Conservation (phyloP, 306 rosid species). For the Begonia fuchsioides region DNA sequence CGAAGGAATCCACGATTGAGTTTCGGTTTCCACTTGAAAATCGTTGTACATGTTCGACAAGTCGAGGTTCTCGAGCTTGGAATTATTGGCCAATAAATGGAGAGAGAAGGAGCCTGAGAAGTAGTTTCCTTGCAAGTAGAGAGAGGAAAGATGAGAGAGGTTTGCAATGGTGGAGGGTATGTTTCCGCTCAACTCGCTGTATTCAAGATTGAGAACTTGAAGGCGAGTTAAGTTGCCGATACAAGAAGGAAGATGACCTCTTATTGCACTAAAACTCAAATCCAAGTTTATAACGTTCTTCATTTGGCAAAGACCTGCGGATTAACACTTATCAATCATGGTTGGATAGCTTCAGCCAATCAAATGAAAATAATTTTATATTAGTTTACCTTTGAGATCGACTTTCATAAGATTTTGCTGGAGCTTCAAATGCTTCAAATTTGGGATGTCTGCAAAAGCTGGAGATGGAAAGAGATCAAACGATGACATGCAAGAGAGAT, state of each 20-base stretch:
- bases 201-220: neutral
- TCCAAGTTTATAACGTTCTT: slow-evolving; percentile 7
- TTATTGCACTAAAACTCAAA: neutral
- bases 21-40: slow-evolving; percentile 13
- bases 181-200: neutral
- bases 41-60: neutral
- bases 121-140: slow-evolving; percentile 3
- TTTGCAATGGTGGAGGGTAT: neutral
- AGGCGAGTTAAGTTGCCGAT: neutral
- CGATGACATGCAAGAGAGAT: no score
- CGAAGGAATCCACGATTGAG: slow-evolving; percentile 6
- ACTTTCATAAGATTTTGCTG: neutral
- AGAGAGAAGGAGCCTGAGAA: slow-evolving; percentile 13
- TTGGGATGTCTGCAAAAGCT: neutral
- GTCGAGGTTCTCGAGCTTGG: slow-evolving; percentile 7
- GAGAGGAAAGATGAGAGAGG: neutral
- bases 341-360: no score
- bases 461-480: neutral
- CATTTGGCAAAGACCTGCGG: slow-evolving; percentile 6
- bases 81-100: slow-evolving; percentile 13
- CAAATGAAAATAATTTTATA: neutral
- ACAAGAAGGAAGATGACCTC: slow-evolving; percentile 7
- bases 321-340: no score
- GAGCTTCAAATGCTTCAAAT: neutral
- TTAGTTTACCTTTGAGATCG: neutral